Evolutionary conservation across 2,329 filamentous ascomycete species (phyloP).

Genomic region (Pestalotiopsis fici): DNA sequence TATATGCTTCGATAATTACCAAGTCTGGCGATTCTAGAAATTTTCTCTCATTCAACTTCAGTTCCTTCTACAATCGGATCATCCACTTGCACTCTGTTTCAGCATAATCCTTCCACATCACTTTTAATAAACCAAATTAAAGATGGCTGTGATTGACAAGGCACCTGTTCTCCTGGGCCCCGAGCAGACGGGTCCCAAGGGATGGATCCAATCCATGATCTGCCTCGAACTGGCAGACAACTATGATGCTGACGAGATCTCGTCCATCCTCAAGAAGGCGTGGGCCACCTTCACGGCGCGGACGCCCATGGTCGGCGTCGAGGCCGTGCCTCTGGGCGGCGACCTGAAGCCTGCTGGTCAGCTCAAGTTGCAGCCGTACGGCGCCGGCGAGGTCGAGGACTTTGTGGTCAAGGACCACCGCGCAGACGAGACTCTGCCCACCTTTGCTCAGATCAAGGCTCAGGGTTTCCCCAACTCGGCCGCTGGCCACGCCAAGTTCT

Average conservation of each 20-base stretch:
- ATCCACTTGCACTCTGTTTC: neutral
- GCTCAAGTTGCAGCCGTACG: neutral
- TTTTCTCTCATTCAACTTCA: neutral
- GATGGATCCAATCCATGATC: constrained; percentile 9
- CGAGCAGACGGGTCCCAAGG: constrained; percentile 12
- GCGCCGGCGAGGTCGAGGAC: constrained; percentile 9
- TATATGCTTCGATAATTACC: neutral
- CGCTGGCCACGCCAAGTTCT: constrained; percentile 22
- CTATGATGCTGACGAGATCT: constrained; percentile 10
- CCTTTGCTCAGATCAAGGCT: constrained; percentile 24
- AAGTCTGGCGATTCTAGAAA: neutral
- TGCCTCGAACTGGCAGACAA: constrained; percentile 10
- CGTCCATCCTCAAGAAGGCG: constrained; percentile 3
- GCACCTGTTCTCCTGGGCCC: constrained; percentile 3
- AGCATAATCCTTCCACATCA: neutral
- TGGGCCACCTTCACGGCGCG: constrained; percentile 8
- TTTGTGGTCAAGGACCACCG: constrained; percentile 7
- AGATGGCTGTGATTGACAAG: neutral
- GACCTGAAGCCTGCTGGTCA: constrained; percentile 3
- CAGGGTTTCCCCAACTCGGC: constrained; percentile 25
- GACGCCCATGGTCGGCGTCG: constrained; percentile 7
- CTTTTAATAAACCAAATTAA: neutral
- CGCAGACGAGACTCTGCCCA: constrained; percentile 3
- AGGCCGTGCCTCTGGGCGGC: constrained; percentile 3
- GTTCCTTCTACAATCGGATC: neutral